These are phyloP conservation scores for Sporothrix globosa DNA, from an alignment of 2,329 filamentous ascomycete genomes.

Conservation along the genomic window DNA sequence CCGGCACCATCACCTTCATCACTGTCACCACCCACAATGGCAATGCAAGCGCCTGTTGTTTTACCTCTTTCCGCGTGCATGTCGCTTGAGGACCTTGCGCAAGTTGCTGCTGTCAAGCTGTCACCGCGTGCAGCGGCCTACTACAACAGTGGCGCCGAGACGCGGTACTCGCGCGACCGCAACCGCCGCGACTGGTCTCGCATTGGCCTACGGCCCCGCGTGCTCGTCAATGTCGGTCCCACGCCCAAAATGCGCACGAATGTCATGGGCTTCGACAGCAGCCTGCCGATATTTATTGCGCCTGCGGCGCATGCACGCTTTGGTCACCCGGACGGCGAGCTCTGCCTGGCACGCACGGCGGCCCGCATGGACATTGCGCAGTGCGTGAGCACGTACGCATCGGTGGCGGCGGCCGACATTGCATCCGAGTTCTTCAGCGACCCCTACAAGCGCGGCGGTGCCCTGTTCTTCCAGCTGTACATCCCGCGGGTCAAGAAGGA, in stretches of 20 bases:
- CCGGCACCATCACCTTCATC: not conserved
- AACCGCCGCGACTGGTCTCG: constrained; percentile 32
- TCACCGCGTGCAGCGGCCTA: constrained; percentile 29
- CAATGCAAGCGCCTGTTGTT: not conserved
- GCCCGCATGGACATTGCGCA: constrained; percentile 34
- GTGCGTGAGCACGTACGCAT: constrained; percentile 34
- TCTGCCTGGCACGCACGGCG: constrained; percentile 31
- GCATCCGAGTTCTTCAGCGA: constrained; percentile 23
- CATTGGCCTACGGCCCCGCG: constrained; percentile 32
- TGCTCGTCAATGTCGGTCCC: constrained; percentile 28
- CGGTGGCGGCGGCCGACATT: constrained; percentile 27
- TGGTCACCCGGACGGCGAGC: constrained; percentile 33
- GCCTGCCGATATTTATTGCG: constrained; percentile 34
- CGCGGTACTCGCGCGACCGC: constrained; percentile 18
- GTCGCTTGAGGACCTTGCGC: constrained; percentile 28
- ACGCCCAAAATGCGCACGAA: constrained; percentile 24
- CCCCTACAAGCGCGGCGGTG: constrained; percentile 26
- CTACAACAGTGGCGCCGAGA: constrained; percentile 31
- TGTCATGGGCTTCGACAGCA: constrained; percentile 29
- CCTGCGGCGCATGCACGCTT: constrained; percentile 33
- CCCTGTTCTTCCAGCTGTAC: constrained; percentile 35
- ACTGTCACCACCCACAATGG: not conserved
- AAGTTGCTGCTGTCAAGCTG: constrained; percentile 23
- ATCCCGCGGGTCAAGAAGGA: constrained; percentile 20
- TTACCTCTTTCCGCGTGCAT: constrained; percentile 33